phyloP scores from a whole-genome alignment of 148 eudicot genomes.

The Rhododendron ferrugineum region DNA sequence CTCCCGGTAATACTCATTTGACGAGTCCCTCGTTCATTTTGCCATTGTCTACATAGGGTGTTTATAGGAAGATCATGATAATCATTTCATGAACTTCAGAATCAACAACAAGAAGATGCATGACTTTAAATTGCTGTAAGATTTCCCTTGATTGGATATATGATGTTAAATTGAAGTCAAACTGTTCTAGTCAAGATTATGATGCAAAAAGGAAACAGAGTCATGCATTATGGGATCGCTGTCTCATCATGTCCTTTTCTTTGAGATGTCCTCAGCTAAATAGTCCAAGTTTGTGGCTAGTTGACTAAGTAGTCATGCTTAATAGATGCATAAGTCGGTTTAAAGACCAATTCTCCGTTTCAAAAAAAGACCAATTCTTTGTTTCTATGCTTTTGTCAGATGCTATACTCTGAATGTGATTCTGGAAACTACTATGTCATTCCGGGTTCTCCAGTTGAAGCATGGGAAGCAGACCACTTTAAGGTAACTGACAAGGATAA shows the following conservation, averaged over 20 bases:
- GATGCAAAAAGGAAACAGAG: background rate
- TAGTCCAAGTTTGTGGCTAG: background rate
- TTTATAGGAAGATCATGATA: background rate
- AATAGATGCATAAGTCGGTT: background rate
- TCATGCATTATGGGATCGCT: background rate
- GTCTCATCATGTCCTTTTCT: background rate
- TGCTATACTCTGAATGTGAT: conserved; percentile 70
- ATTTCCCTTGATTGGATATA: background rate
- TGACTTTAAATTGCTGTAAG: background rate
- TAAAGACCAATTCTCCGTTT: background rate
- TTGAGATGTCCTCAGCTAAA: background rate
- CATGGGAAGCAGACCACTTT: conserved; percentile 48
- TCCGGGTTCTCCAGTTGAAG: conserved; percentile 78
- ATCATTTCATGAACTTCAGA: background rate
- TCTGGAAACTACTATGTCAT: conserved; percentile 84
- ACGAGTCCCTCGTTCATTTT: conserved; percentile 3
- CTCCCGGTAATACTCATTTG: conserved; percentile 50
- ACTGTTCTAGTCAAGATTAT: background rate
- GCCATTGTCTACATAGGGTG: background rate
- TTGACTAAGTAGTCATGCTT: background rate
- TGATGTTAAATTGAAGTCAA: background rate
- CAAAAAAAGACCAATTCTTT: background rate
- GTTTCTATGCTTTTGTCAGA: conserved; percentile 33
- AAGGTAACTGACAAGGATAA: conserved; percentile 25
- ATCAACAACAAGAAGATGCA: background rate